Conservation (phyloP, 2,329 filamentous ascomycete species). For the Mycosphaerelloides madeirae region DNA sequence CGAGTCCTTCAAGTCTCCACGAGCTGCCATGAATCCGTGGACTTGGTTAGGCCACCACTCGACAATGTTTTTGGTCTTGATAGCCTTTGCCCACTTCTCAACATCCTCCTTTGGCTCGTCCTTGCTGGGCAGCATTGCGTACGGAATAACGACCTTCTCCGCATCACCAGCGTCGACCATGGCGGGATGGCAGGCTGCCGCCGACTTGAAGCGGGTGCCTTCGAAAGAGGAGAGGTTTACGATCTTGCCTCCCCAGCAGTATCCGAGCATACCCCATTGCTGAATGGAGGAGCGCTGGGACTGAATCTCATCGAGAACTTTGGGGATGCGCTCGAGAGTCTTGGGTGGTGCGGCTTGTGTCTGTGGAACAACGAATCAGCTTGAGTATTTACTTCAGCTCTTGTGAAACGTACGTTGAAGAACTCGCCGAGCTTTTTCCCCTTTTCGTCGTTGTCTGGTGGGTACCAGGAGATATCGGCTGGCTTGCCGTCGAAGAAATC, state of each 20-base stretch:
- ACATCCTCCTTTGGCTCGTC: conserved; percentile 53
- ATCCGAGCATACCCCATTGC: conserved; percentile 57
- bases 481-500: conserved; percentile 83
- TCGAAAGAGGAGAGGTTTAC: conserved; percentile 50
- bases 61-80: conserved; percentile 45
- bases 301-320: conserved; percentile 52
- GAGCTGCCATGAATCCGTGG: conserved; percentile 28
- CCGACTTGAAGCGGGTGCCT: conserved; percentile 54
- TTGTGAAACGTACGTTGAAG: conserved; percentile 39
- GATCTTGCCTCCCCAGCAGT: conserved; percentile 57
- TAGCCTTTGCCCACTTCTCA: conserved; percentile 44
- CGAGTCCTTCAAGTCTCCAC: conserved; percentile 43
- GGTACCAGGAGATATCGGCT: conserved; percentile 45
- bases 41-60: conserved; percentile 47
- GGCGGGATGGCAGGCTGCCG: conserved; percentile 54
- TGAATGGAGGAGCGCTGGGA: conserved; percentile 45
- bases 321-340: conserved; percentile 52
- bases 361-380: conserved; percentile 10
- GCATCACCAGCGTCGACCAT: conserved; percentile 59
- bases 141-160: conserved; percentile 52
- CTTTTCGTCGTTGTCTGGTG: conserved; percentile 56
- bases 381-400: background rate
- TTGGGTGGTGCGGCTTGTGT: conserved; percentile 55
- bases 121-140: conserved; percentile 53
- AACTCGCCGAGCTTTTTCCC: conserved; percentile 56